A percentile compares a stretch with the other conserved stretches of the same genome.
Conservation (phyloP, 306 rosid species). For the Vigna hirtella region DNA sequence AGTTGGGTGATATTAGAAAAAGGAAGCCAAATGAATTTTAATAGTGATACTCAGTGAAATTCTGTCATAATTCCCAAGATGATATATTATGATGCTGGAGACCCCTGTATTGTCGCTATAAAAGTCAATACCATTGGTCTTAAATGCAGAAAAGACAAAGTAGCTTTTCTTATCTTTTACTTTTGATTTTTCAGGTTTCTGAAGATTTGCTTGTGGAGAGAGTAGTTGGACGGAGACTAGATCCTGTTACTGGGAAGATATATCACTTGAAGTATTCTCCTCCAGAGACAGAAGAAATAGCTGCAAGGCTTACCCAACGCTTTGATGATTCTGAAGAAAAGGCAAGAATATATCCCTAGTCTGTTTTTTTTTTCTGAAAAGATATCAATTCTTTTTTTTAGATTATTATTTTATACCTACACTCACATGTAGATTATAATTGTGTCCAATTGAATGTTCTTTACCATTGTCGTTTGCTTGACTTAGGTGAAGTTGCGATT, state of each 20-base stretch:
- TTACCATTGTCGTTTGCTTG: constrained; percentile 37
- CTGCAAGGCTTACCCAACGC: constrained; percentile 89
- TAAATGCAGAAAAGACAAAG: constrained; percentile 4
- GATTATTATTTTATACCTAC: background rate
- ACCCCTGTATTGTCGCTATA: background rate
- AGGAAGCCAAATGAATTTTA: too few species aligned
- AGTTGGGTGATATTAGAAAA: background rate
- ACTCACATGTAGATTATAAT: background rate
- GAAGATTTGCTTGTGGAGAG: constrained; percentile 91
- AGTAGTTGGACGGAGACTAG: constrained; percentile 92
- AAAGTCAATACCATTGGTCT: constrained; percentile 2
- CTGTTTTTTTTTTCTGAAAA: background rate
- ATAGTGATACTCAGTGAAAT: too few species aligned
- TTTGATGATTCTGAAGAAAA: constrained; percentile 94
- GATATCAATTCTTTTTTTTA: background rate
- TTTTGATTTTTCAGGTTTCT: constrained; percentile 65
- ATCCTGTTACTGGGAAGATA: constrained; percentile 91
- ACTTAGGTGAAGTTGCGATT: constrained; percentile 82
- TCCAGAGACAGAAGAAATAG: constrained; percentile 84
- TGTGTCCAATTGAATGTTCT: constrained; percentile 3
- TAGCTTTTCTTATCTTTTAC: background rate
- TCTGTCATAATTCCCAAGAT: too few species aligned
- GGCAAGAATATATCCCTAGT: constrained; percentile 51
- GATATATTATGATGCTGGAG: background rate
- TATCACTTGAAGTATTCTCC: constrained; percentile 93